Base-by-base conservation (phyloP, 2,329 filamentous ascomycete genomes). In the Colletotrichum siamense region DNA sequence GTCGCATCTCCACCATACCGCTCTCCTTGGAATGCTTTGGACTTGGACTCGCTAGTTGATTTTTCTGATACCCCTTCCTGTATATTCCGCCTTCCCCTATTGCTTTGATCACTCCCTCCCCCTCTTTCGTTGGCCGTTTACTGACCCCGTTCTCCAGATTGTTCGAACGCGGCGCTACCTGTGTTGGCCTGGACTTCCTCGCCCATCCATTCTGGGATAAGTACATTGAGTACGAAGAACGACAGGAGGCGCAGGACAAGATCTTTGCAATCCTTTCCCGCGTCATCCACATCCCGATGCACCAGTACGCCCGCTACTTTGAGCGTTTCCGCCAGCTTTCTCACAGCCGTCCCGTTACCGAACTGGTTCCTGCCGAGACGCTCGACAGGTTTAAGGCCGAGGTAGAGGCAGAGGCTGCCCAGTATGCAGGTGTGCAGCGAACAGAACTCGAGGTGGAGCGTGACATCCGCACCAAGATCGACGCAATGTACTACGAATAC, bases 201-300 rank as follows among this genome's bases (percentile, higher is more conserved):
- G 94, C 96, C 3, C 96, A 98, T 83, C 96, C 96, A 2, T 98
- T 99, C 87, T 99, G 97, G 97, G 97, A 99, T 85, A 99, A 98
- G 86, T 99, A 98, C 82, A 92, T 99, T 78, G 97, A 99, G 83
- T 99, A 98, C 81, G 97, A 99, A 84, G 96, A 98, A 83, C 94
- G 96, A 3, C 89, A 96, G 77, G 96, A 98, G 81, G 92, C 94
- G 1, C 92, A 94, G 16, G 95, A 98, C 78, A 95, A 93, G 81
- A 95, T 98, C 71, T 98, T 98, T 80, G 92, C 92, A 55, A 95
- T 99, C 72, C 90, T 98, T 69, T 90, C 91, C 77, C 95, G 96
- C 70, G 91, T 98, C 72, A 94, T 98, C 70, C 92, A 95, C 81
- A 96, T 99, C 69, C 96, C 97, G 1, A 95, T 98, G 92, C 96